Base-by-base conservation (phyloP, 495 filamentous ascomycete species). In the Penicillium canescens region DNA sequence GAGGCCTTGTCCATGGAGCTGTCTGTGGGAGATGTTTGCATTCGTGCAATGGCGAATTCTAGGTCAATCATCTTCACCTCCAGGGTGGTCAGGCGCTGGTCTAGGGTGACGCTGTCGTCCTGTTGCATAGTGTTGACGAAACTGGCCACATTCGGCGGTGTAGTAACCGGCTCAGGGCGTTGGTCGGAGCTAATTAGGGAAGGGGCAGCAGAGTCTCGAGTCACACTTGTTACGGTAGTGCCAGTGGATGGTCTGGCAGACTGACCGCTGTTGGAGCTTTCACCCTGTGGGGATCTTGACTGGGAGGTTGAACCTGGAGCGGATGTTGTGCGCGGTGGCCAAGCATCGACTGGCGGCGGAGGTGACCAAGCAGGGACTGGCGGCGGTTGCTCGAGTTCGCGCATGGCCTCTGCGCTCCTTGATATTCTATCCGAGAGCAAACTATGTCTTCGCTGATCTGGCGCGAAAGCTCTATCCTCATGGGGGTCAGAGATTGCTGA, bases 61-160 rank as follows among this genome's bases (percentile, higher is more conserved):
- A 82, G 65, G 34, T 82, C 79, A 55, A 82, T 80, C 35, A 82
- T 64, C 45, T 82, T 82, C 4, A 82, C 77, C 44, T 82, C 79
- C 1, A 82, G 54, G 0, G 78, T 82, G 34, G 78, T 74, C 6
- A 82, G 38, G 18, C 79, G 73, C 41, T 82, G 78, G 52, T 82
- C 79, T 1, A 80, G 50, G 1, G 77, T 78, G 8, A 75, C 61
- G 23, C 69, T 67, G 20, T 77, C 76, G 47, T 78, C 75, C 51
- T 69, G 66, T 28, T 78, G 74, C 66, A 81, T 76, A 13, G 67
- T 59, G 42, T 64, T 71, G 10, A 77, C 64, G 6, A 78, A 62
- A 37, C 62, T 69, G 13, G 71, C 71, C 16, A 79, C 65, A 47
- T 78, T 77, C 10, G 75, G 74, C 11, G 69, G 63, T 6, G 71